Evolutionary conservation across 805 yeast species (phyloP).

Genomic region (Clavispora santaluciae): DNA sequence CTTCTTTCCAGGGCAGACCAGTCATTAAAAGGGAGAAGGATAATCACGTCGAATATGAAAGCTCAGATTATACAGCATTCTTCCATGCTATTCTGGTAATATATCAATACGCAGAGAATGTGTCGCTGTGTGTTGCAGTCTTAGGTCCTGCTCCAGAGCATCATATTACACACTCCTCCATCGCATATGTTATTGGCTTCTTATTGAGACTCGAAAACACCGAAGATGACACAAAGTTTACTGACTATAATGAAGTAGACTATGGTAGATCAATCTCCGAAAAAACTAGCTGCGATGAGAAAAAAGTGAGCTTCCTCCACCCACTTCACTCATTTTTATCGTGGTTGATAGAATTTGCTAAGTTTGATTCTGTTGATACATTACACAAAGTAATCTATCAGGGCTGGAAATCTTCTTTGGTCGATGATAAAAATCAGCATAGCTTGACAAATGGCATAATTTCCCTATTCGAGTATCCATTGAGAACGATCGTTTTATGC

Average conservation of each 20-base stretch:
- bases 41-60: conserved; percentile 88
- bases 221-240: neutral
- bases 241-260: conserved; percentile 9
- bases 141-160: conserved; percentile 8
- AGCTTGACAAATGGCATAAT: conserved; percentile 7
- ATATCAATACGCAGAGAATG: conserved; percentile 53
- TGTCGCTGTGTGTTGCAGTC: conserved; percentile 42
- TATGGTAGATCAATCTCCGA: conserved; percentile 4
- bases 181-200: conserved; percentile 25
- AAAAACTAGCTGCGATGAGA: conserved; percentile 19
- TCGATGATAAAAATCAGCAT: conserved; percentile 2
- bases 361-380: conserved; percentile 20
- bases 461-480: conserved; percentile 62
- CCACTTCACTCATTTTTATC: conserved; percentile 73
- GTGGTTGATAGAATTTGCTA: conserved; percentile 59
- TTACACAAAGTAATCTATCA: conserved; percentile 16
- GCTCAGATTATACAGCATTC: conserved; percentile 71
- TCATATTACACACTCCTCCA: conserved; percentile 22
- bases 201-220: conserved; percentile 25
- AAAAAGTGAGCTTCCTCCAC: conserved; percentile 65
- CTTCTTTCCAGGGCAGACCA: conserved; percentile 74
- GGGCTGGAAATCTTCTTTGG: neutral
- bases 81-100: conserved; percentile 67
- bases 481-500: conserved; percentile 69
- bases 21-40: conserved; percentile 67